Evolutionary conservation across 768 basidiomycete genomes (phyloP).

Genomic region (Boletellus emodensis): DNA sequence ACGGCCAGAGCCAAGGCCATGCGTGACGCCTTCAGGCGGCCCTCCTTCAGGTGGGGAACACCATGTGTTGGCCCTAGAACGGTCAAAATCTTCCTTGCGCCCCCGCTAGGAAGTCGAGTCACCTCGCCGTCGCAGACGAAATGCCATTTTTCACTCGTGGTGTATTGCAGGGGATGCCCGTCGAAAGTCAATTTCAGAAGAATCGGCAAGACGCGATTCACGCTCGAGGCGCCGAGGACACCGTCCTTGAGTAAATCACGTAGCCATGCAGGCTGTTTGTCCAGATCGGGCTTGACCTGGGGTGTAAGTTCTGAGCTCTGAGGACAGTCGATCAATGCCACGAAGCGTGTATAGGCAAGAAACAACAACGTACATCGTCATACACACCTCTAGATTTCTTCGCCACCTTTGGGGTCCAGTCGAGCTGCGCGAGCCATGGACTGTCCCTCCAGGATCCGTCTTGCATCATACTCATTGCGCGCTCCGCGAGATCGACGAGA

Average conservation of each 20-base stretch:
- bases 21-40: slow-evolving; percentile 40
- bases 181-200: slow-evolving; percentile 63
- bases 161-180: slow-evolving; percentile 55
- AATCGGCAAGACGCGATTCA: slow-evolving; percentile 56
- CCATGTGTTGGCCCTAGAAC: slow-evolving; percentile 49
- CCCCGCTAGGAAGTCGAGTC: slow-evolving; percentile 41
- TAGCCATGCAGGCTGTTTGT: slow-evolving; percentile 54
- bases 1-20: slow-evolving; percentile 44
- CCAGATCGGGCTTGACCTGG: background rate
- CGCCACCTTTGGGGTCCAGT: slow-evolving; percentile 89
- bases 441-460: slow-evolving; percentile 61
- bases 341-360: background rate
- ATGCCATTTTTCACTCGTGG: slow-evolving; percentile 64
- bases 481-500: slow-evolving; percentile 65
- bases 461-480: slow-evolving; percentile 47
- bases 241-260: slow-evolving; percentile 41
- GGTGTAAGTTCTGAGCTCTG: slow-evolving; percentile 6
- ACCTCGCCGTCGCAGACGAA: slow-evolving; percentile 36
- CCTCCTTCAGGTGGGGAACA: slow-evolving; percentile 40
- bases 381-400: slow-evolving; percentile 63
- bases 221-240: slow-evolving; percentile 36
- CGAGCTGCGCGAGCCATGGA: slow-evolving; percentile 85
- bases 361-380: slow-evolving; percentile 20
- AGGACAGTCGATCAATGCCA: background rate
- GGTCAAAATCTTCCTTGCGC: slow-evolving; percentile 38